Base-by-base conservation (phyloP, 306 rosid genomes). In the Medicago truncatula region DNA sequence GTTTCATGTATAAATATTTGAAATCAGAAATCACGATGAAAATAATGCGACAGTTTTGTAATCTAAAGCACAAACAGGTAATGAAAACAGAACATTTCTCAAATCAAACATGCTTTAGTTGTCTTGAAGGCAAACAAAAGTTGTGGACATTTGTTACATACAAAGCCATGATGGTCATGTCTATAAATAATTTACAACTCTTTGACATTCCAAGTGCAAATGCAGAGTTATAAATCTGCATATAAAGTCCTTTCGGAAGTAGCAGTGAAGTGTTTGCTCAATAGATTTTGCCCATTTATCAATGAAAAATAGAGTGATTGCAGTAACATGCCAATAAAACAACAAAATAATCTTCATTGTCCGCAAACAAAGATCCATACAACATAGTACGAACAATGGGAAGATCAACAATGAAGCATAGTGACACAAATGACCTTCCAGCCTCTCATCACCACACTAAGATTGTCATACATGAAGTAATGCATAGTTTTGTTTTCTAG, bases 401-500 rank as follows among this genome's bases (percentile, higher is more conserved):
- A 61, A 31, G n/a, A 41, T 61, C 11, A 7, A 28, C 41, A 28
- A 2, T 31, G 10, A n/a, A 68, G 14, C 8, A n/a, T 12, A 56
- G 18, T 43, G 52, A 53, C 46, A 18, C 38, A 54, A 36, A 43
- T 54, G 61, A 47, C 28, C 74, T 70, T 53, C 50, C 7, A 39
- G 36, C 9, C 47, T 59, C 69, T 20, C 54, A n/a, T n/a, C n/a
- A n/a, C n/a, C n/a, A n/a, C n/a, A 34, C 14, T 21, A 28, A 31
- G 39, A 61, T 14, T 15, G 9, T 62, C 14, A 36, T 8, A 62
- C 8, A 3, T n/a, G 15, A 63, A 16, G 25, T 63, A 36, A 63
- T 38, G 13, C 23, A 25, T 50, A 41, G 9, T 50, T 81, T 70
- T 75, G 56, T 25, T 18, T 70, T 52, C 12, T 18, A 61, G 36